A percentile compares a stretch with the other conserved stretches of the same genome.
Evolutionary conservation across 495 filamentous ascomycete species (phyloP).

Genomic region (Hyaloscypha finlandica): DNA sequence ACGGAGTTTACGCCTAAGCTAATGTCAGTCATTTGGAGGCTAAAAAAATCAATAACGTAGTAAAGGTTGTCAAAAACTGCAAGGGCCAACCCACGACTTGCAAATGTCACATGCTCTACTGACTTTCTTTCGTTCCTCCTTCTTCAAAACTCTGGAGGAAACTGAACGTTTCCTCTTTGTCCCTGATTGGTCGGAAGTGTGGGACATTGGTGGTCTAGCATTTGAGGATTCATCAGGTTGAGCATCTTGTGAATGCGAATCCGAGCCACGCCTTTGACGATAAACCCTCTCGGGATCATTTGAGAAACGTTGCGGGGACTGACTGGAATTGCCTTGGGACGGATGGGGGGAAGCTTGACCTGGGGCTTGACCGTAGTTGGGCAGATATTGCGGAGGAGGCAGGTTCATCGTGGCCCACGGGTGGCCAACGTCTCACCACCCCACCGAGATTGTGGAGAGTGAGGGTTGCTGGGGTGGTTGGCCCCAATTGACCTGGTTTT

Average conservation of each 20-base stretch:
- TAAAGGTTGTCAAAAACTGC: neutral
- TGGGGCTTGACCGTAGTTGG: neutral
- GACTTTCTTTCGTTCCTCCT: neutral
- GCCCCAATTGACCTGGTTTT: neutral
- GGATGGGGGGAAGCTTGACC: neutral
- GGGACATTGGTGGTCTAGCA: neutral
- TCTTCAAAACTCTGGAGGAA: neutral
- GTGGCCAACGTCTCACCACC: neutral
- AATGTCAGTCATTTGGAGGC: neutral
- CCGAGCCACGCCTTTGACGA: neutral
- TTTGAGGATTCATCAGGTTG: neutral
- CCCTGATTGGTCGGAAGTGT: neutral
- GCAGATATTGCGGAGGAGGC: neutral
- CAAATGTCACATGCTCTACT: neutral
- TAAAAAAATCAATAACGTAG: neutral
- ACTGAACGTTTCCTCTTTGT: neutral
- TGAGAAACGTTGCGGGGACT: neutral
- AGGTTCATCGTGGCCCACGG: neutral
- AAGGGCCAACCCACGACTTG: neutral
- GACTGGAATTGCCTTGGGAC: neutral
- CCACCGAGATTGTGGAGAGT: neutral
- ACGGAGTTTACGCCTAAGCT: constrained; percentile 1
- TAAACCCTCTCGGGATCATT: neutral
- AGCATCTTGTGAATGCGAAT: neutral
- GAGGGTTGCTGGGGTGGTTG: neutral